Evolutionary conservation across 768 basidiomycete genomes (phyloP).

Genomic region (Collybia mongolica): DNA sequence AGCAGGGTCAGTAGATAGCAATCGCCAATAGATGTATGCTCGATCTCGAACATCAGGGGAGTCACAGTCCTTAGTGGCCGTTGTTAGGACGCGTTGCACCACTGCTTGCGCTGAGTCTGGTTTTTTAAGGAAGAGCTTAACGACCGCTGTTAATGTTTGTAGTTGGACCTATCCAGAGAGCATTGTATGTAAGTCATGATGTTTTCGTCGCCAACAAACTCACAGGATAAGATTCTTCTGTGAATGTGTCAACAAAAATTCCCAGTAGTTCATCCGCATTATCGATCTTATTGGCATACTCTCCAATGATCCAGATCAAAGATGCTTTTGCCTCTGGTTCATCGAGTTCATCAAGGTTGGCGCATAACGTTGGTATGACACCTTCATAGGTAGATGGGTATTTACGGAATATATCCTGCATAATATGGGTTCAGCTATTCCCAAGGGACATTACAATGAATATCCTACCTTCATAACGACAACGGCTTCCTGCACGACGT

Average conservation of each 20-base stretch:
- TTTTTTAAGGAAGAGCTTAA: slow-evolving; percentile 94
- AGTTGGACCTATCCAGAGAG: slow-evolving; percentile 55
- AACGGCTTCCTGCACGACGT: slow-evolving; percentile 97
- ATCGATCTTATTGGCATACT: slow-evolving; percentile 96
- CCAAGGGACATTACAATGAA: background rate
- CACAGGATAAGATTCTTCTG: slow-evolving; percentile 90
- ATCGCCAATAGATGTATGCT: slow-evolving; percentile 97
- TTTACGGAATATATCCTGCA: slow-evolving; percentile 95
- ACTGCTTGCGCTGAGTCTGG: slow-evolving; percentile 91
- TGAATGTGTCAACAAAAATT: slow-evolving; percentile 90
- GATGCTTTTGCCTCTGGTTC: slow-evolving; percentile 98
- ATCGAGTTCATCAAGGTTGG: slow-evolving; percentile 93
- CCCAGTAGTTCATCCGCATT: slow-evolving; percentile 92
- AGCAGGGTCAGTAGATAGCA: slow-evolving; percentile 91
- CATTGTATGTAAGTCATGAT: background rate
- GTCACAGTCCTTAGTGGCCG: slow-evolving; percentile 96
- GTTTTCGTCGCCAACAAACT: slow-evolving; percentile 13
- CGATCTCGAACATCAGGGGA: slow-evolving; percentile 95
- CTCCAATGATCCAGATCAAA: slow-evolving; percentile 98
- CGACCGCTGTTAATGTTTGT: slow-evolving; percentile 89
- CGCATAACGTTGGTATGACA: slow-evolving; percentile 91
- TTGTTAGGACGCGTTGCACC: slow-evolving; percentile 89
- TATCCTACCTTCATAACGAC: slow-evolving; percentile 91
- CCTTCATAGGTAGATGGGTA: slow-evolving; percentile 97
- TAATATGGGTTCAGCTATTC: background rate